A percentile compares a stretch with the other conserved stretches of the same genome.
These are phyloP conservation scores for Mortierella sp. DNA, from an alignment of 371 early-diverging fungal genomes.

Conservation along the genomic window DNA sequence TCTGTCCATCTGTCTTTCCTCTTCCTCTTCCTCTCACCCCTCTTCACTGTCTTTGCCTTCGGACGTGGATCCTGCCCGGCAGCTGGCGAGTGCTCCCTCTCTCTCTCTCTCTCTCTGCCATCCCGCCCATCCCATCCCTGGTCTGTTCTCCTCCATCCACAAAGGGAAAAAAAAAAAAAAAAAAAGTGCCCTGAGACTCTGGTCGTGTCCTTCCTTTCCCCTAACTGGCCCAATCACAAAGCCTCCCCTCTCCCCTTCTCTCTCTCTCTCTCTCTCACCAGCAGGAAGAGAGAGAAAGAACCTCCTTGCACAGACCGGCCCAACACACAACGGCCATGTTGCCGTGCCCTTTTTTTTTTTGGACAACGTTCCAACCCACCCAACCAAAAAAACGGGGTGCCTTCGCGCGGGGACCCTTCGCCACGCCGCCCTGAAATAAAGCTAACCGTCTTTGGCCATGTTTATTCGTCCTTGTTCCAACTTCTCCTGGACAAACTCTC, in stretches of 20 bases:
- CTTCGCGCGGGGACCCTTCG: too few relatives aligned
- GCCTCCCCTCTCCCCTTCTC: neutral
- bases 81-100: too few relatives aligned
- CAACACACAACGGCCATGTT: neutral
- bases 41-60: neutral
- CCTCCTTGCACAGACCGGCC: neutral
- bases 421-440: too few relatives aligned
- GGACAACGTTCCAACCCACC: neutral
- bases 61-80: too few relatives aligned
- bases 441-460: neutral
- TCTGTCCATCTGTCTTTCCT: constrained; percentile 3
- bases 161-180: neutral
- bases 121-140: too few relatives aligned
- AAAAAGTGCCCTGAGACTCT: neutral
- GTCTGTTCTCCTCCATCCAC: too few relatives aligned
- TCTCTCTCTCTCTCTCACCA: constrained; percentile 2
- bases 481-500: neutral
- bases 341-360: neutral
- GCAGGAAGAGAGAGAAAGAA: neutral
- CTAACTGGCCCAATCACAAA: neutral
- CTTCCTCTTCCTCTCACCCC: neutral
- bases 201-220: neutral
- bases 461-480: neutral
- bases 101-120: neutral
- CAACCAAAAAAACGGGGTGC: neutral